Conservation (phyloP, 371 early-diverging fungal species). For the Capillidium heterosporum region DNA sequence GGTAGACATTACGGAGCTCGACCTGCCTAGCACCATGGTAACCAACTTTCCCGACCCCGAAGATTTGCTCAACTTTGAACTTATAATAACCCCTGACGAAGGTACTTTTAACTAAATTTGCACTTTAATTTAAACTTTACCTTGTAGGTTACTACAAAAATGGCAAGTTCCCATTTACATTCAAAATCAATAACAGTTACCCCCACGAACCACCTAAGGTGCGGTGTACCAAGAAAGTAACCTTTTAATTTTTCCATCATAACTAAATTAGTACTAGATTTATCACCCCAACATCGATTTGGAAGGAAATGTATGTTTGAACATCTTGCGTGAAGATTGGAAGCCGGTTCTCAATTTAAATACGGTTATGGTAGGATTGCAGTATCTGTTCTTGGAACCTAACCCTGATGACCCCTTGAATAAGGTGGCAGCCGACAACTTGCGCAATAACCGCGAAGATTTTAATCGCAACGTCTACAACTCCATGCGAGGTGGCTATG, state of each 20-base stretch:
- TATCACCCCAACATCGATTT: constrained; percentile 99
- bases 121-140: not conserved
- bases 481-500: too few relatives aligned
- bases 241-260: constrained; percentile 2
- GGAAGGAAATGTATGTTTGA: constrained; percentile 95
- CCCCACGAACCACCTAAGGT: constrained; percentile 99
- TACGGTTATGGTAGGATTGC: constrained; percentile 88
- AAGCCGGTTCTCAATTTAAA: constrained; percentile 96
- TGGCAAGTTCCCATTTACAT: constrained; percentile 84
- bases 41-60: constrained; percentile 59
- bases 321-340: constrained; percentile 99
- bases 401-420: constrained; percentile 99
- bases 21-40: constrained; percentile 60
- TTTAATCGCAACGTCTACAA: too few relatives aligned
- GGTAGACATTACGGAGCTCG: constrained; percentile 69
- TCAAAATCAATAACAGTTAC: constrained; percentile 82
- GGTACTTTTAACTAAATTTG: constrained; percentile 23
- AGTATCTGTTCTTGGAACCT: constrained; percentile 91
- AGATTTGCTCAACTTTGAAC: constrained; percentile 67
- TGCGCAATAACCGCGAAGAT: not conserved
- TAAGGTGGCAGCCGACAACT: constrained; percentile 66
- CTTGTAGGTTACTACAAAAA: constrained; percentile 72
- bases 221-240: constrained; percentile 75
- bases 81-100: constrained; percentile 78
- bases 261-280: constrained; percentile 28